phyloP scores from a whole-genome alignment of 805 yeast genomes.

The Lipomyces starkeyi region DNA sequence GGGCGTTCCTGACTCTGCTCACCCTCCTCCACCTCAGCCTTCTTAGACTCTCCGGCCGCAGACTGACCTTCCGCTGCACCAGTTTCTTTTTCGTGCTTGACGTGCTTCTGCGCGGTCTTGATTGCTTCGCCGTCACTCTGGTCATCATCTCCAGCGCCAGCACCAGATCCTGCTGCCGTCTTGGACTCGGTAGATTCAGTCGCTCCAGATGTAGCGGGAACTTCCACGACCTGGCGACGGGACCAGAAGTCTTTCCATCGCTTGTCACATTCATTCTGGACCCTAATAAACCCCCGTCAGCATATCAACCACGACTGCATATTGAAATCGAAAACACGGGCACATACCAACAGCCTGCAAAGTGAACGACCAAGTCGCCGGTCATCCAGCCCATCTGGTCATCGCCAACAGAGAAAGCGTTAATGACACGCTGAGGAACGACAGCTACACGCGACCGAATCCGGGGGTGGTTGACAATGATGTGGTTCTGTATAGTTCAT shows the following conservation, averaged over 20 bases:
- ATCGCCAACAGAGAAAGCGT: conserved; percentile 32
- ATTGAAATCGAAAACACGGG: neutral
- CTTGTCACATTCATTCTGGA: conserved; percentile 27
- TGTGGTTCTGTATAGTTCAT: conserved; percentile 51
- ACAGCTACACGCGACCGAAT: conserved; percentile 31
- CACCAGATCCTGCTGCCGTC: neutral
- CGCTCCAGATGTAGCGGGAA: neutral
- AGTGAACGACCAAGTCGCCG: conserved; percentile 37
- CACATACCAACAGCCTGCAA: conserved; percentile 38
- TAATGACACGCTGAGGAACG: conserved; percentile 33
- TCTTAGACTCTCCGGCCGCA: neutral
- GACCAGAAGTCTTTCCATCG: conserved; percentile 33
- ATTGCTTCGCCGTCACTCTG: neutral
- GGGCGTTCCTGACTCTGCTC: neutral
- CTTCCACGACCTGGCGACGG: conserved; percentile 16
- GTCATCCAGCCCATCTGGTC: conserved; percentile 33
- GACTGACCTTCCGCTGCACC: conserved; percentile 4
- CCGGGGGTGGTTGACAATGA: conserved; percentile 41
- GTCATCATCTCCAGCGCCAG: neutral
- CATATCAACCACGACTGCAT: neutral
- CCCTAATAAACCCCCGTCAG: conserved; percentile 6
- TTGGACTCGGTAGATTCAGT: neutral
- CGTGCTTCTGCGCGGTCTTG: neutral
- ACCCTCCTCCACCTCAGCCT: neutral
- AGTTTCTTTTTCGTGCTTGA: neutral